Base-by-base conservation (phyloP, 371 early-diverging fungal species). In the Phascolomyces articulosus region DNA sequence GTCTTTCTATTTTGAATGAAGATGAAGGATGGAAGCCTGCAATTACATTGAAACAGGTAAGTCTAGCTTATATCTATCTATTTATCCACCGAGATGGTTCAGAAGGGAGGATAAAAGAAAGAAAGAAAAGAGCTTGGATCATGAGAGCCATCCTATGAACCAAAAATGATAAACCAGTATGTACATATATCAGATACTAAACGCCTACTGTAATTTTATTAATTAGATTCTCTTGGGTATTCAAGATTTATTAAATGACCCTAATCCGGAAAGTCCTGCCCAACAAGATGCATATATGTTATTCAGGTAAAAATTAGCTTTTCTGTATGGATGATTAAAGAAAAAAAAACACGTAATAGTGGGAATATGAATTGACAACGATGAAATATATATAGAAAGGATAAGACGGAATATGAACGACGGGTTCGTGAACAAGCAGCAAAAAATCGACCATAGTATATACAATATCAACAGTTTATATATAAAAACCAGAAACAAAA, bases 21-120 rank as follows among this genome's bases (percentile, higher is more conserved):
- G 97, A 96, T 27, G 91, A 98, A 66, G 97, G 90, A 60, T 98
- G 98, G 98, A 96, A 98, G 73, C 99, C 99, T 13, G 94, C 97
- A 11, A 94, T 99, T 61, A 99, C 98, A 6, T 86, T 99, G 61
- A 96, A 98, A 68, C 98, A 99, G 83, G 96, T 96, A 79, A 64
- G 16, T 51, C 7, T n/a, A n/a, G n/a, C n/a, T n/a, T n/a, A n/a
- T n/a, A n/a, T n/a, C n/a, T n/a, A n/a, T n/a, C n/a, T n/a, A n/a
- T n/a, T n/a, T n/a, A n/a, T n/a, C n/a, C n/a, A n/a, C n/a, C n/a
- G n/a, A n/a, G n/a, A n/a, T n/a, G n/a, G n/a, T n/a, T 23, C 24
- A 9, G 74, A 28, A 31, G 7, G 27, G 48, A 53, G 29, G 26
- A 55, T 8, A 18, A 38, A 40, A 26, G 54, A 41, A 55, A 55